Base-by-base conservation (phyloP, 768 basidiomycete species). In the Lactarius trivialis region DNA sequence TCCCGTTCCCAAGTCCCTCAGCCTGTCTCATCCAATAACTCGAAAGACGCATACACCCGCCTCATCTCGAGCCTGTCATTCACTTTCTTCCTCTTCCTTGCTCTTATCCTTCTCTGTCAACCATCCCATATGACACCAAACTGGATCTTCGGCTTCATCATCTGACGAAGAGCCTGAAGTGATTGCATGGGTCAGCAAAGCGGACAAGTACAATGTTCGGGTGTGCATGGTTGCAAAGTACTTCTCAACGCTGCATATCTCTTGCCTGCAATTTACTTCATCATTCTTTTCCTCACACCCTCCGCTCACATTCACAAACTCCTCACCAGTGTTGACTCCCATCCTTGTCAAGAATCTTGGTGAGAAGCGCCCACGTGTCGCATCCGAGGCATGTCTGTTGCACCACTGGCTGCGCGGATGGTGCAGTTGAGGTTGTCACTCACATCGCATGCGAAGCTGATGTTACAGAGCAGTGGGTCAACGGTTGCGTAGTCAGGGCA, bases 311-410 rank as follows among this genome's bases (percentile, higher is more conserved):
- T 94, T 87, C 70, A 71, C 76, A 1, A 69, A 76, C 26, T 81
- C 83, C 12, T 79, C 98, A n/a, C 75, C 85, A 1, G 76, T 77
- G 17, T 76, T 98, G 39, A 86, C 86, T 0, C 85, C 89, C 1
- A 82, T 85, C 15, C 81, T 98, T 41, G 81, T 94, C 45, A 84
- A 83, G 59, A 84, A 86, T 11, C 77, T 91, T 52, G 76, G 76
- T 21, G 94, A 98, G 73, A 86, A 88, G 67, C 91, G 94, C 70
- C 95, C 95, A 36, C 86, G 93, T 62, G 83, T 98, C 63, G 88
- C 85, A 5, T 86, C 93, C 2, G 93, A 95, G 69, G 82, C 93
- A 79, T 28, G 85, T 93, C 56, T 87, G 88, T 68, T 80, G 87
- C 64, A 77, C 79, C 1, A 82, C 82, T 0, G 89, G 88, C 1